Evolutionary conservation across 345 rosid genomes (phyloP).

Genomic region (Boechera retrofracta): DNA sequence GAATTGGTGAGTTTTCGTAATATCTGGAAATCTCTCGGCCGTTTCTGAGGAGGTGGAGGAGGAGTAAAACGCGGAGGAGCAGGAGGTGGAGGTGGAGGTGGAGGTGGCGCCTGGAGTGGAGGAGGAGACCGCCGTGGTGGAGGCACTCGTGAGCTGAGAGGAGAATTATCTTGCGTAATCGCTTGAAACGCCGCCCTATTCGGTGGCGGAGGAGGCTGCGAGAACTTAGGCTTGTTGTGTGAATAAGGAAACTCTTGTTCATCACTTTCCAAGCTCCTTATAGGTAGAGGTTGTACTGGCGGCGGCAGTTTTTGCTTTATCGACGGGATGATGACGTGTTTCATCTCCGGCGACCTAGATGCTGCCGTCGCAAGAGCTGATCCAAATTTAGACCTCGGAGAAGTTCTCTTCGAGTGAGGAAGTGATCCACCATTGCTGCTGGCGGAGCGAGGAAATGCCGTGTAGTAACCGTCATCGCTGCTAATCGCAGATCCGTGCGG

Average conservation of each 20-base stretch:
- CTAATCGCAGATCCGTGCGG: conserved; percentile 76
- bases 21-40: conserved; percentile 40
- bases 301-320: conserved; percentile 54
- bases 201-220: conserved; percentile 91
- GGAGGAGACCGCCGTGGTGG: conserved; percentile 60
- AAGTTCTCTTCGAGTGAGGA: conserved; percentile 86
- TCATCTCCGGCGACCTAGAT: conserved; percentile 86
- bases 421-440: conserved; percentile 49
- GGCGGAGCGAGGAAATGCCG: conserved; percentile 55
- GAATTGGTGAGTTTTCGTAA: conserved; percentile 26
- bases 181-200: conserved; percentile 80
- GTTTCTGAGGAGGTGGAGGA: conserved; percentile 46
- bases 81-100: conserved; percentile 51
- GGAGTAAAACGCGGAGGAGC: conserved; percentile 42
- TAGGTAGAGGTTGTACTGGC: conserved; percentile 21
- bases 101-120: conserved; percentile 61
- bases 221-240: conserved; percentile 66
- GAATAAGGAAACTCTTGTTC: conserved; percentile 41
- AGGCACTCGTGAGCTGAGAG: conserved; percentile 43
- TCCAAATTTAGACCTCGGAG: conserved; percentile 65
- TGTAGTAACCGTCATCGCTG: conserved; percentile 70
- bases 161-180: conserved; percentile 47
- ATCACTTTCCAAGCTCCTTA: conserved; percentile 22
- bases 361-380: conserved; percentile 36
- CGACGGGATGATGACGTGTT: conserved; percentile 81